phyloP scores from a whole-genome alignment of 2,329 filamentous ascomycete species.

The Diaporthe nobilis region DNA sequence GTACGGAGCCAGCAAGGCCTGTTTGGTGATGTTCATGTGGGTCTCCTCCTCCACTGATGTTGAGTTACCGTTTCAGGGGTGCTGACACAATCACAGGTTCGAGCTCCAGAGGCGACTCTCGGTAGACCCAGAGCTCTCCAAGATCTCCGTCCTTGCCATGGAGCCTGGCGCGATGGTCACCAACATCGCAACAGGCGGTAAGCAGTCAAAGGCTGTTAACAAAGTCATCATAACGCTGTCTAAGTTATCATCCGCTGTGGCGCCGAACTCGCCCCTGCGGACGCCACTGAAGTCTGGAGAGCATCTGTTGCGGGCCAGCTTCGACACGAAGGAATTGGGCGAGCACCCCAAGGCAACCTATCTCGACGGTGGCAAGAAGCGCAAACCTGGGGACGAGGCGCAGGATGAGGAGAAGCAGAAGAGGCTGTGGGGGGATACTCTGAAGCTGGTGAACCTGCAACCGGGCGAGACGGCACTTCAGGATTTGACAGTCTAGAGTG shows the following conservation, averaged over 20 bases:
- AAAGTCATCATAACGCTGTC: conserved; percentile 29
- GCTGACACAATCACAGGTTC: conserved; percentile 41
- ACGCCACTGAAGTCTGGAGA: conserved; percentile 30
- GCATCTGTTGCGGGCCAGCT: conserved; percentile 28
- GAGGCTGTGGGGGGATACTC: conserved; percentile 28
- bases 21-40: conserved; percentile 52
- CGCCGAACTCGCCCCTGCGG: conserved; percentile 24
- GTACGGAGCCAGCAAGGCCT: conserved; percentile 52
- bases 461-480: conserved; percentile 24
- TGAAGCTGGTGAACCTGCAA: conserved; percentile 30
- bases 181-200: conserved; percentile 43
- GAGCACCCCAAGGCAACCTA: conserved; percentile 28
- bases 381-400: conserved; percentile 22
- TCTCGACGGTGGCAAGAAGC: conserved; percentile 19
- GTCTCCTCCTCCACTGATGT: neutral
- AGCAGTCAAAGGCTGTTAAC: neutral
- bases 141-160: conserved; percentile 50
- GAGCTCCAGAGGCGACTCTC: conserved; percentile 50
- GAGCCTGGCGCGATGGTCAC: conserved; percentile 53
- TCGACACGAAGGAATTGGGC: conserved; percentile 34
- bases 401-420: conserved; percentile 31
- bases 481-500: neutral
- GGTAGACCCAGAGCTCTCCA: conserved; percentile 47
- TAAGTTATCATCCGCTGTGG: conserved; percentile 5
- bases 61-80: neutral